These are phyloP conservation scores for Phlegmacium glaucopus DNA, from an alignment of 768 basidiomycete species.

Conservation along the genomic window DNA sequence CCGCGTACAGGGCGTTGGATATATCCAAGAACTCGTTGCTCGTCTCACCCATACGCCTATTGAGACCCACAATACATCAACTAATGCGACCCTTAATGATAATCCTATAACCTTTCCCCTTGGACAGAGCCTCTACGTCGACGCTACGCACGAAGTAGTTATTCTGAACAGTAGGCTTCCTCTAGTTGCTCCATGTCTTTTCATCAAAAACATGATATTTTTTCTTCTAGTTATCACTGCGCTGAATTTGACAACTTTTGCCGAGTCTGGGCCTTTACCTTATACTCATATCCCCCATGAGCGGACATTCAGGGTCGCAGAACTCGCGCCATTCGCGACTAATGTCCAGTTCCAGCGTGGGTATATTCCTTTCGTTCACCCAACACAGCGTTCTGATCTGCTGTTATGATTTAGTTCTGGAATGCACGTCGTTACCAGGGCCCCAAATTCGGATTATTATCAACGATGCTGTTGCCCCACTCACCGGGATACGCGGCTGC, in stretches of 20 bases:
- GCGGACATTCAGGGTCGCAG: conserved; percentile 67
- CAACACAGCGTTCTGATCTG: conserved; percentile 11
- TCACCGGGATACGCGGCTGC: conserved; percentile 76
- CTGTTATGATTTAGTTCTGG: conserved; percentile 56
- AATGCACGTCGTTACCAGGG: conserved; percentile 46
- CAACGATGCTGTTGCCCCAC: conserved; percentile 84
- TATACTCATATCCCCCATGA: conserved; percentile 64
- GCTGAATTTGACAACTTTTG: conserved; percentile 75
- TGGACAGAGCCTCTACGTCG: conserved; percentile 72
- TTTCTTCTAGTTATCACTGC: conserved; percentile 74
- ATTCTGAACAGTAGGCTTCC: conserved; percentile 66
- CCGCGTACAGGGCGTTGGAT: conserved; percentile 75
- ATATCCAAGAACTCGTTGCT: conserved; percentile 78
- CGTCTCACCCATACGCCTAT: conserved; percentile 79
- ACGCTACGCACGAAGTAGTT: conserved; percentile 91
- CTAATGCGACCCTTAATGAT: conserved; percentile 79
- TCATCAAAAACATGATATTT: neutral
- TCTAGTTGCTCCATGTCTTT: neutral
- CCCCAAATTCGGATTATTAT: conserved; percentile 79
- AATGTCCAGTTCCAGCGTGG: conserved; percentile 87
- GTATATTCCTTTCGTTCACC: conserved; percentile 16
- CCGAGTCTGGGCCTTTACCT: conserved; percentile 71
- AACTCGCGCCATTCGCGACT: conserved; percentile 84
- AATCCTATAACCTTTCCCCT: conserved; percentile 69
- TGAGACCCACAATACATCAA: conserved; percentile 69